Percentiles rank a stretch among this genome's conserved stretches.
These are phyloP conservation scores for Stylosanthes scabra DNA, from an alignment of 331 rosid genomes.

Conservation along the genomic window DNA sequence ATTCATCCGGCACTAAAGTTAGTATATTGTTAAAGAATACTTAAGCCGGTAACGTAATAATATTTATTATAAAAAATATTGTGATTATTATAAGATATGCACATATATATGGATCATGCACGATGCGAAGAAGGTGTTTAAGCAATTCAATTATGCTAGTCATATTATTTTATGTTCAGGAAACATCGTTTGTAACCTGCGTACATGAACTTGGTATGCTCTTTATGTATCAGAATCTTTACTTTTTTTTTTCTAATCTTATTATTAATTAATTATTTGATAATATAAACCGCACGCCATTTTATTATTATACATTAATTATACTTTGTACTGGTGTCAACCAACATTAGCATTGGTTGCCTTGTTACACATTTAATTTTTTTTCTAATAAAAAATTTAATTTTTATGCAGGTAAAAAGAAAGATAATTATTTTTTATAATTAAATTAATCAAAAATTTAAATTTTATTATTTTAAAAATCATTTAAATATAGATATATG, in stretches of 20 bases:
- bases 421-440: too few relatives aligned
- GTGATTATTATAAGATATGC: background rate
- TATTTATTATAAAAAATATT: background rate
- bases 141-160: background rate
- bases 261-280: background rate
- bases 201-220: constrained; percentile 57
- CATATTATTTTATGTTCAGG: constrained; percentile 18
- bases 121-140: background rate
- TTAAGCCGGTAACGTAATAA: background rate
- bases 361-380: too few relatives aligned
- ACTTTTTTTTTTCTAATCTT: constrained; percentile 17
- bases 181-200: constrained; percentile 27
- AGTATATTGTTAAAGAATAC: background rate
- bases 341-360: background rate
- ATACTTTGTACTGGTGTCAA: background rate
- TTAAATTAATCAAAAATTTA: too few relatives aligned
- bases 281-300: constrained; percentile 2
- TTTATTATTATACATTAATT: background rate
- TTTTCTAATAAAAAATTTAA: too few relatives aligned
- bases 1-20: background rate
- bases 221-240: constrained; percentile 47
- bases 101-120: background rate
- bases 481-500: too few relatives aligned
- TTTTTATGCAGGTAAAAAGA: too few relatives aligned
- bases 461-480: too few relatives aligned